Base-by-base conservation (phyloP, 345 rosid genomes). In the Erodium maritimum region DNA sequence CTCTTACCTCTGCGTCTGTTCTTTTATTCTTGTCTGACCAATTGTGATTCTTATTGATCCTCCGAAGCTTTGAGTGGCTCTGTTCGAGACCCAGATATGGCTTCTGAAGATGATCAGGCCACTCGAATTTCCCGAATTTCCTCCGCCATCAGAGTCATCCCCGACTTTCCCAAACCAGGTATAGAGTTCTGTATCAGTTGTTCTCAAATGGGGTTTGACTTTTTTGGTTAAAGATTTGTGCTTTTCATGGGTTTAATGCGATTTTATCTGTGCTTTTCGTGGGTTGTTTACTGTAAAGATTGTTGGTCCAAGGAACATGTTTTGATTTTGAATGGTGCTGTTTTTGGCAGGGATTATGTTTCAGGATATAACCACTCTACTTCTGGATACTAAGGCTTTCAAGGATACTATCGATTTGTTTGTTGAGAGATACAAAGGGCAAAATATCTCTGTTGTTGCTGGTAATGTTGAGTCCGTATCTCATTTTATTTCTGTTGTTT, bases 81-180 rank as follows among this genome's bases (percentile, higher is more conserved):
- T 24, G 60, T 19, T 24, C 55, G 62, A 23, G 57, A 58, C 42
- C 78, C 57, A 57, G 64, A 71, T 62, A 82, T 80, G 86, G 85
- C 85, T 19, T 57, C 79, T 45, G 63, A 71, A 21, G 80, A 74
- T 45, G 75, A 34, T 4, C 60, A 68, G 65, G 97, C 84, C 75
- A 73, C 84, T 53, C 86, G 98, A 54, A 77, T 88, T 53, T 58
- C 75, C 0, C 60, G 79, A 59, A 88, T 91, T 65, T 63, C 87
- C 1, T 77, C 95, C 23, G 71, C 80, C 34, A 91, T 88, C 67
- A 79, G 98, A 55, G 83, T 86, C 64, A 91, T 91, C 79, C 96
- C 91, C 1, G 72, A 86, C 82, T 91, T 91, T 67, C 98, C 98
- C 13, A 91, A 91, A 70, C 79, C 88, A 61, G 98, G 98, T 91